phyloP scores from a whole-genome alignment of 179 eudicot genomes.

The Spinacia oleracea region DNA sequence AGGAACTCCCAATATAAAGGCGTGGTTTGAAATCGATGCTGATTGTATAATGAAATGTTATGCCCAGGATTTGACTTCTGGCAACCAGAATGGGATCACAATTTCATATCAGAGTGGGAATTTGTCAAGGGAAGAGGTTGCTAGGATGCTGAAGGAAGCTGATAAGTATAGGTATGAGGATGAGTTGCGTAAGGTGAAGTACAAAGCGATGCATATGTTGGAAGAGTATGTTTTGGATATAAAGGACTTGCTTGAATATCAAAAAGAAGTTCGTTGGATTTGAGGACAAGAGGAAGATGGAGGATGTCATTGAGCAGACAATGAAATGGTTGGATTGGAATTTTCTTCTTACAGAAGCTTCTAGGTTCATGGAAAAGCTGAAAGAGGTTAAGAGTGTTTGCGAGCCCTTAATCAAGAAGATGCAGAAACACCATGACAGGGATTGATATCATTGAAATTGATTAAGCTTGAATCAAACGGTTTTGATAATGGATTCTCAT shows the following conservation, averaged over 20 bases:
- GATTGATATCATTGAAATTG: no score
- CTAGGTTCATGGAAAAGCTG: neutral
- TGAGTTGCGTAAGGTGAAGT: neutral
- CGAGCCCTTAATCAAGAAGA: neutral
- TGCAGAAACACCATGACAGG: neutral
- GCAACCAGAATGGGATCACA: constrained; percentile 17
- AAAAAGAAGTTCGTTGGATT: no score
- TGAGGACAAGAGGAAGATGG: neutral
- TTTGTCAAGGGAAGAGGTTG: constrained; percentile 17
- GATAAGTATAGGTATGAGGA: neutral
- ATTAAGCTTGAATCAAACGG: no score
- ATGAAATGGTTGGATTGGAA: neutral
- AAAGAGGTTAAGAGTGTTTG: neutral
- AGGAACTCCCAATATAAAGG: neutral
- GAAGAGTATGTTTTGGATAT: neutral
- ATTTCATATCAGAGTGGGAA: constrained; percentile 30
- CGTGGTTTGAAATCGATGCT: constrained; percentile 10
- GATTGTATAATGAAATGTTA: constrained; percentile 25
- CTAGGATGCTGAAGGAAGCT: constrained; percentile 15
- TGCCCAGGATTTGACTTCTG: constrained; percentile 9
- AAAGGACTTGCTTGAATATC: neutral
- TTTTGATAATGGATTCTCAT: no score
- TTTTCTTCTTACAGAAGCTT: neutral
- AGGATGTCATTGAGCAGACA: neutral
- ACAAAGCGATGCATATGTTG: neutral